Evolutionary conservation across 2,329 filamentous ascomycete species (phyloP).

Genomic region (Monilinia laxa): DNA sequence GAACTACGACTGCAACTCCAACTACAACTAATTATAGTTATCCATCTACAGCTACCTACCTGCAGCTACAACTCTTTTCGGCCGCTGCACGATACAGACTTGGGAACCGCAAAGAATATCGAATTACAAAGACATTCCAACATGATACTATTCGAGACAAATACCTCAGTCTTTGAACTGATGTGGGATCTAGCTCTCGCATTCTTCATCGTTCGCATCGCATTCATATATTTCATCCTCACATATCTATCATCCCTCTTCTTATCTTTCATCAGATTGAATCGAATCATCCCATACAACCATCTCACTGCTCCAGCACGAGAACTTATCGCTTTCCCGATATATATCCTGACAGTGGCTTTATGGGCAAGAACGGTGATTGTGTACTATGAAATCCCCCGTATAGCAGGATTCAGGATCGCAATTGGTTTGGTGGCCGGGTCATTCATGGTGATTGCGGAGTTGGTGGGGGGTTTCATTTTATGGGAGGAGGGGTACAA

Average conservation of each 20-base stretch:
- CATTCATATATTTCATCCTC: slow-evolving; percentile 40
- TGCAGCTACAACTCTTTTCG: background rate
- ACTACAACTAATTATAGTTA: no score
- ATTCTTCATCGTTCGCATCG: slow-evolving; percentile 41
- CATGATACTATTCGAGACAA: slow-evolving; percentile 39
- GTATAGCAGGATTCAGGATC: slow-evolving; percentile 37
- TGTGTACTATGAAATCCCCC: slow-evolving; percentile 38
- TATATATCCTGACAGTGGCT: slow-evolving; percentile 29
- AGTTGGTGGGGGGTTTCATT: slow-evolving; percentile 28
- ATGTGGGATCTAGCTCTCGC: slow-evolving; percentile 44
- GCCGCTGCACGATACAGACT: background rate
- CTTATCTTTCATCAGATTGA: slow-evolving; percentile 26
- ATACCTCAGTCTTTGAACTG: slow-evolving; percentile 42
- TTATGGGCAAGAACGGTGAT: slow-evolving; percentile 37
- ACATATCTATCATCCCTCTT: slow-evolving; percentile 33
- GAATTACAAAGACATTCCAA: background rate
- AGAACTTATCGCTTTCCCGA: slow-evolving; percentile 27
- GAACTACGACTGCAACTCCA: no score
- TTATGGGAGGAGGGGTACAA: slow-evolving; percentile 32
- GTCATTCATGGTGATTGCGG: slow-evolving; percentile 33
- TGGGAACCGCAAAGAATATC: background rate
- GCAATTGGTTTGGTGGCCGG: slow-evolving; percentile 38
- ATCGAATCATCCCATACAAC: slow-evolving; percentile 27
- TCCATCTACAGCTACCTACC: no score
- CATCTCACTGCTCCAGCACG: slow-evolving; percentile 29